phyloP scores from a whole-genome alignment of 2,329 filamentous ascomycete species.

The Penicillium paneum region DNA sequence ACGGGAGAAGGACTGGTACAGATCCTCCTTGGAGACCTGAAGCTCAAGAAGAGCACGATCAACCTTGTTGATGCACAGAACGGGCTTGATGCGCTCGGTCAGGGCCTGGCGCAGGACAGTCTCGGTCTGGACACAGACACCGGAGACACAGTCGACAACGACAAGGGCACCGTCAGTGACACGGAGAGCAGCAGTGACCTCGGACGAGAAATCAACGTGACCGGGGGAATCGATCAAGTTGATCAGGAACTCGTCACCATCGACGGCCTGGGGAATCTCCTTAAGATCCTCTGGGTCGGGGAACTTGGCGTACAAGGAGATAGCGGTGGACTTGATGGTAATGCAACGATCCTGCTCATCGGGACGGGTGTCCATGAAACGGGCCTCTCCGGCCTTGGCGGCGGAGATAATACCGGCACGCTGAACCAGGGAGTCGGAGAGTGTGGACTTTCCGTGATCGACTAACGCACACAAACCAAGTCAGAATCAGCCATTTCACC shows the following conservation, averaged over 20 bases:
- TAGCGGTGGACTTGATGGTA: slow-evolving; percentile 99
- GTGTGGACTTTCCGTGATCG: slow-evolving; percentile 99
- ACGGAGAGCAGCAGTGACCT: slow-evolving; percentile 98
- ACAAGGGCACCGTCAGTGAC: slow-evolving; percentile 99
- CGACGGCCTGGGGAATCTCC: slow-evolving; percentile 84
- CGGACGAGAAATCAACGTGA: slow-evolving; percentile 99
- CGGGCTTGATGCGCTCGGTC: slow-evolving; percentile 99
- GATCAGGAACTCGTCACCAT: slow-evolving; percentile 97
- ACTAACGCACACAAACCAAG: slow-evolving; percentile 47
- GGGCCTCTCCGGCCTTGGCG: slow-evolving; percentile 91
- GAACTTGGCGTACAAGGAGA: slow-evolving; percentile 91
- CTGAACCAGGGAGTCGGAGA: slow-evolving; percentile 98
- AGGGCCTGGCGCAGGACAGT: slow-evolving; percentile 98
- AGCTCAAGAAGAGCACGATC: slow-evolving; percentile 99
- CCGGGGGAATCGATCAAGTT: slow-evolving; percentile 99
- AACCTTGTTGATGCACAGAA: slow-evolving; percentile 99
- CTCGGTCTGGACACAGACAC: slow-evolving; percentile 99
- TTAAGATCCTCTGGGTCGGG: slow-evolving; percentile 81
- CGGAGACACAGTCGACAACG: slow-evolving; percentile 98
- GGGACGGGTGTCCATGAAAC: slow-evolving; percentile 93
- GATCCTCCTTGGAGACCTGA: slow-evolving; percentile 96
- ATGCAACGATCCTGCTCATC: slow-evolving; percentile 99
- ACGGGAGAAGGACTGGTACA: slow-evolving; percentile 99
- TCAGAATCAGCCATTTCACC: slow-evolving; percentile 6
- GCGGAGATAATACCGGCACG: slow-evolving; percentile 99